These are phyloP conservation scores for Pythium aquatile DNA, from an alignment of 352 stramenopile species.

Conservation along the genomic window DNA sequence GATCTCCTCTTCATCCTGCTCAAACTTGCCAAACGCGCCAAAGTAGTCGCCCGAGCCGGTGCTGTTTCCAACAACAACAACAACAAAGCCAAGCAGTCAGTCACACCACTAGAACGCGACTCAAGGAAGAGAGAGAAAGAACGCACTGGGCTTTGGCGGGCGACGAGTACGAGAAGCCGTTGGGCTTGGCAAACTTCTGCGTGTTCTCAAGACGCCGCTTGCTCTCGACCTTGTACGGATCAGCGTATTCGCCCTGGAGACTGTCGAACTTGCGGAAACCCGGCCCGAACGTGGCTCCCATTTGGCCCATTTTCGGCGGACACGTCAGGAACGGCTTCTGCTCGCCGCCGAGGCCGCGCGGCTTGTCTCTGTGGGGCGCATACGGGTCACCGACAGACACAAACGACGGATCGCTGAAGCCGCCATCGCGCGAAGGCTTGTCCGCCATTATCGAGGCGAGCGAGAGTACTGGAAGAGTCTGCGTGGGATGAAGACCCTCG, in stretches of 20 bases:
- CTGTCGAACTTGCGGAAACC: constrained; percentile 65
- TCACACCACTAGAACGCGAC: not conserved
- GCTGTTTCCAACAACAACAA: constrained; percentile 21
- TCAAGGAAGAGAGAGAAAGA: not conserved
- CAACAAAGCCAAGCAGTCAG: not conserved
- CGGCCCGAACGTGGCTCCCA: constrained; percentile 58
- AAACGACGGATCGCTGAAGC: constrained; percentile 74
- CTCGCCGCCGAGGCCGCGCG: constrained; percentile 51
- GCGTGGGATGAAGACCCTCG: not conserved
- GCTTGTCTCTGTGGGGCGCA: constrained; percentile 38
- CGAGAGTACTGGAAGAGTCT: not conserved
- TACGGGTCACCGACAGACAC: constrained; percentile 68
- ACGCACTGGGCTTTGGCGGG: constrained; percentile 57
- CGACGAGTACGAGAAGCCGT: constrained; percentile 64
- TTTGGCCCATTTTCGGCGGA: constrained; percentile 60
- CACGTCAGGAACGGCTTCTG: constrained; percentile 76
- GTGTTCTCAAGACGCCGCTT: constrained; percentile 72
- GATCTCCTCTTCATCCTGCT: constrained; percentile 62
- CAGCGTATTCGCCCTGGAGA: constrained; percentile 54
- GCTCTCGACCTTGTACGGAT: constrained; percentile 70
- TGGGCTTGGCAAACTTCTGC: constrained; percentile 64
- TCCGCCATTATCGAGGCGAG: constrained; percentile 19
- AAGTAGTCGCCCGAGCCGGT: constrained; percentile 70
- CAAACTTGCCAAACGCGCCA: constrained; percentile 62
- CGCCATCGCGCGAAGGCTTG: constrained; percentile 62